Base-by-base conservation (phyloP, 78 protist genomes). In the Dictyostelium purpureum region DNA sequence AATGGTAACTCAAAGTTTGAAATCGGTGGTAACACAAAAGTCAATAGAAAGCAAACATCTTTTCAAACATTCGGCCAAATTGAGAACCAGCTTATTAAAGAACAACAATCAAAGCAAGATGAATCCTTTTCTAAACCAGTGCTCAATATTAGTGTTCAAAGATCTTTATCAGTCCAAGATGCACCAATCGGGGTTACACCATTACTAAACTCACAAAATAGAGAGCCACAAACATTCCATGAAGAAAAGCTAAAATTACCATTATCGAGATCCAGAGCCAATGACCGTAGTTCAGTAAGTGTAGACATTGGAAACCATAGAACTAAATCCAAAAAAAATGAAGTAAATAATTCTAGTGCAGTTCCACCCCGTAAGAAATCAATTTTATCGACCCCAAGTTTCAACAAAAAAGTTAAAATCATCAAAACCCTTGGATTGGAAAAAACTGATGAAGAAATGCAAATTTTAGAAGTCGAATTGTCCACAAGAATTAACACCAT, bases 241-340 rank as follows among this genome's bases (percentile, higher is more conserved):
- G 71, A 63, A 18, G 71, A 63, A 18, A 63, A 63, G 35, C 33
- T 63, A 33, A 63, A 63, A 63, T 33, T 63, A 63, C 42, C 71
- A 63, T 63, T 63, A 63, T 31, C 71, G 33, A 63, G 71, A 33
- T 63, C 71, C 26, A 57, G 21, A 35, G 33, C 26, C 14, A 33
- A 31, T 31, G 6, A 4, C 33, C 0, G 24, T 18, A 28, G 33
- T 63, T 47, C 43, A 33, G 37, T 63, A 18, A 5, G 11, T 4
- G 11, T 63, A 16, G 71, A 63, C 18, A 63, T 40, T 24, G 76
- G 76, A 14, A 69, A 24, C 18, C 76, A 69, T 40, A 40, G 76
- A 69, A 21, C 76, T 40, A 67, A 38, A 38, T 7, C 54, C n/a
- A n/a, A n/a, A 49, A 14, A 49, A 7, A 49, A 49, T 49, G 7